These are phyloP conservation scores for Cercospora janseana DNA, from an alignment of 2,329 filamentous ascomycete species.

Conservation along the genomic window DNA sequence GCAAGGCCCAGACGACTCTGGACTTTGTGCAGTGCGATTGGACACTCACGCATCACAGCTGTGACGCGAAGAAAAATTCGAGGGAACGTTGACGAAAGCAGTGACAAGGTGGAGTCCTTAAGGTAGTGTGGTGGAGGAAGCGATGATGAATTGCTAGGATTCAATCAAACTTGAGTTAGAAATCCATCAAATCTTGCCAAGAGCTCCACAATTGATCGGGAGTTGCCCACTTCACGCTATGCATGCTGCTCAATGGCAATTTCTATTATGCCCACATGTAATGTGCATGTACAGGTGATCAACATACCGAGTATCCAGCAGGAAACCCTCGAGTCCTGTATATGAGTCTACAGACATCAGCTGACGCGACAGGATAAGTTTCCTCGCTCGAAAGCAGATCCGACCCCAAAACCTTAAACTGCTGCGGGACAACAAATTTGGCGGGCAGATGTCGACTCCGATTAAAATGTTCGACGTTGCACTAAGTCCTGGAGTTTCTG, in stretches of 20 bases:
- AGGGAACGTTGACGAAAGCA: no score
- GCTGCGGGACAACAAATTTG: background rate
- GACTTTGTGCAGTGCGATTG: no score
- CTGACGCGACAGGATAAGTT: conserved; percentile 2
- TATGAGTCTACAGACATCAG: background rate
- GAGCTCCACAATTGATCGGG: conserved; percentile 6
- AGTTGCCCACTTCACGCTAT: background rate
- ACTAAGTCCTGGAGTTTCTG: conserved; percentile 14
- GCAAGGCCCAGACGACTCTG: no score
- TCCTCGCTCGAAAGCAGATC: background rate
- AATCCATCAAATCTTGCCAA: no score
- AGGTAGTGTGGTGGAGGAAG: no score
- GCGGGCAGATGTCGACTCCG: background rate
- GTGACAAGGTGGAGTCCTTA: no score
- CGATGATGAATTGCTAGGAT: no score
- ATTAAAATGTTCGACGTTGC: conserved; percentile 8
- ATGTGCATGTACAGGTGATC: background rate
- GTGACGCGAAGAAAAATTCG: no score
- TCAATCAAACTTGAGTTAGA: no score
- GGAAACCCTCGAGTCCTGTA: background rate
- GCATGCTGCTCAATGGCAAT: background rate
- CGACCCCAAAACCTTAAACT: background rate
- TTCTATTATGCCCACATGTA: background rate
- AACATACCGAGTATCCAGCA: background rate
- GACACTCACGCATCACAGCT: no score